Percentiles rank a stretch among this genome's conserved stretches.
Evolutionary conservation across 495 filamentous ascomycete species (phyloP).

Genomic region (Penicillium samsonianum): DNA sequence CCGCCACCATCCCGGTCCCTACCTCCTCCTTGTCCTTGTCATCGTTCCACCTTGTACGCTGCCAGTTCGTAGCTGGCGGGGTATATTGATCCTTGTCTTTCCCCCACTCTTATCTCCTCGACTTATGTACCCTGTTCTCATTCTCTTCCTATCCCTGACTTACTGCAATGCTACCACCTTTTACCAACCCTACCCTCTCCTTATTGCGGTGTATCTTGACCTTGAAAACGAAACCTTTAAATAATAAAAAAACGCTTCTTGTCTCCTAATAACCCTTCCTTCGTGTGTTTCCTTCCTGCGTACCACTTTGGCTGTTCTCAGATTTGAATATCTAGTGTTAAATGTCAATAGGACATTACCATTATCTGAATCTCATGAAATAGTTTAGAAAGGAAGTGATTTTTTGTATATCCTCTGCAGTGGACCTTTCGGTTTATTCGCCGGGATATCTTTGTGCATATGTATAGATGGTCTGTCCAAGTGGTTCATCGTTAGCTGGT

Average conservation of each 20-base stretch:
- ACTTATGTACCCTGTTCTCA: slow-evolving; percentile 4
- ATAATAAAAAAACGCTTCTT: slow-evolving; percentile 12
- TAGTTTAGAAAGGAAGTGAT: not conserved
- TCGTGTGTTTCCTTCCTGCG: not conserved
- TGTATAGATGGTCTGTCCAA: not conserved
- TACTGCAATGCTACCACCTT: slow-evolving; percentile 4
- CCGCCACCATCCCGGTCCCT: slow-evolving; percentile 3
- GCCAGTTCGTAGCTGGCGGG: not conserved
- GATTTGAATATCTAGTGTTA: slow-evolving; percentile 1
- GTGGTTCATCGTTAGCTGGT: not conserved
- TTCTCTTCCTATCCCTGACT: slow-evolving; percentile 3
- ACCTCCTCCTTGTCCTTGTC: slow-evolving; percentile 7
- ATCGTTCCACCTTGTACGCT: slow-evolving; percentile 7
- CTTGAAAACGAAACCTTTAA: slow-evolving; percentile 10
- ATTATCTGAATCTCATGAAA: not conserved
- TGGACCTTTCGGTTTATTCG: not conserved
- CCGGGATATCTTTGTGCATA: not conserved
- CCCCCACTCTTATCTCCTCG: slow-evolving; percentile 18
- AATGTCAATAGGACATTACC: slow-evolving; percentile 1
- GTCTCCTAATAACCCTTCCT: slow-evolving; percentile 4
- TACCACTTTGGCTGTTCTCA: not conserved
- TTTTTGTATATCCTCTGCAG: not conserved
- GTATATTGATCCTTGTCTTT: slow-evolving; percentile 18
- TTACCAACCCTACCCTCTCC: slow-evolving; percentile 1
- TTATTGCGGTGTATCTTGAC: slow-evolving; percentile 9